Conservation (phyloP, 345 rosid species). For the Acer yangbiense region DNA sequence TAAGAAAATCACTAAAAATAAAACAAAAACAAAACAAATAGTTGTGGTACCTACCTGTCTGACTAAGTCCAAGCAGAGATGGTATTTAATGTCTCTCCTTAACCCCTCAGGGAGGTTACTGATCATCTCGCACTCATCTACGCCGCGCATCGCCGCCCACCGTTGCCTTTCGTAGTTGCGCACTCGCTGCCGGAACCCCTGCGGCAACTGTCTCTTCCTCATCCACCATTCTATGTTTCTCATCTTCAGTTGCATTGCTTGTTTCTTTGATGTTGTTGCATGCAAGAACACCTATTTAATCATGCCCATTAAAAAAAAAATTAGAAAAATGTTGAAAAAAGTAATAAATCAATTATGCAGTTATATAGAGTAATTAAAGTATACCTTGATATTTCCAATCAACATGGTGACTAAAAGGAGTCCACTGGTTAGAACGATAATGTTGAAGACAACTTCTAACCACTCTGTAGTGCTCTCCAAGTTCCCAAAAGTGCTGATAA, state of each 20-base stretch:
- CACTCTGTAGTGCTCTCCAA: slow-evolving; percentile 96
- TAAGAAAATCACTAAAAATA: no score
- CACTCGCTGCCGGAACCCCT: slow-evolving; percentile 83
- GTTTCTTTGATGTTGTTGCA: slow-evolving; percentile 94
- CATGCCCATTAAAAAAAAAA: not conserved
- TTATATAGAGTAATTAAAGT: not conserved
- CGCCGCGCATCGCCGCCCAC: slow-evolving; percentile 99
- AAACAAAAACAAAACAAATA: no score
- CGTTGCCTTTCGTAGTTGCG: slow-evolving; percentile 90
- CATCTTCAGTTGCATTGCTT: slow-evolving; percentile 97
- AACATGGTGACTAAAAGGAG: slow-evolving; percentile 92
- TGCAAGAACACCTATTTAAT: slow-evolving; percentile 68
- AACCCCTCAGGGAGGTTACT: slow-evolving; percentile 89
- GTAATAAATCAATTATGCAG: not conserved
- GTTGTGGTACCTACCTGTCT: slow-evolving; percentile 77
- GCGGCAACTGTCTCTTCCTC: slow-evolving; percentile 84
- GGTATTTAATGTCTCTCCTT: slow-evolving; percentile 93
- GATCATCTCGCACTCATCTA: slow-evolving; percentile 88
- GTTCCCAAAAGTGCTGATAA: slow-evolving; percentile 85
- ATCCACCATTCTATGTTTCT: slow-evolving; percentile 99
- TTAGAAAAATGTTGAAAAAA: no score
- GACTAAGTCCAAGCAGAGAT: slow-evolving; percentile 88
- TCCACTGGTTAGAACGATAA: slow-evolving; percentile 89
- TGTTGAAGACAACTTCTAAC: slow-evolving; percentile 94
- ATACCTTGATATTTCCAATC: slow-evolving; percentile 96